These are phyloP conservation scores for Fusarium sp. DNA, from an alignment of 2,329 filamentous ascomycete species.

Conservation along the genomic window DNA sequence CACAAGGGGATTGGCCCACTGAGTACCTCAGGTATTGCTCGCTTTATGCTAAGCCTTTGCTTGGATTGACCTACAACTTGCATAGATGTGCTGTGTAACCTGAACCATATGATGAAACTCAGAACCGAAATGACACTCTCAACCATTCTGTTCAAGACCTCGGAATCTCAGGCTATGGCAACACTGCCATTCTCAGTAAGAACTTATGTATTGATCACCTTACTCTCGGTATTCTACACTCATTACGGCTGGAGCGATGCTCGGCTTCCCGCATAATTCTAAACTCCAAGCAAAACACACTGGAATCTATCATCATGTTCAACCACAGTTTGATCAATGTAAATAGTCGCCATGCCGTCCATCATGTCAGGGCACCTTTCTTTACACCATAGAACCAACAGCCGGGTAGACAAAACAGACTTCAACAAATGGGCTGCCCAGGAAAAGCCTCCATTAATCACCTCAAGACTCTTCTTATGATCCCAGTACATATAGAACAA, in stretches of 20 bases:
- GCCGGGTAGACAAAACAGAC: background rate
- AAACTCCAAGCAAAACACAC: conserved; percentile 2
- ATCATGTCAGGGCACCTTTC: background rate
- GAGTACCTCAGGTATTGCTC: conserved; percentile 4
- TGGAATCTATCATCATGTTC: background rate
- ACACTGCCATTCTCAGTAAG: background rate
- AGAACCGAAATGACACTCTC: conserved; percentile 12
- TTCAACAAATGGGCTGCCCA: background rate
- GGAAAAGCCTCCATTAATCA: background rate
- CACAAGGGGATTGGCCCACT: conserved; percentile 24
- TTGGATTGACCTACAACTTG: background rate
- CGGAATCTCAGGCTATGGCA: background rate
- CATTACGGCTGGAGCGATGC: conserved; percentile 3
- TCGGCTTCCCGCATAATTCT: conserved; percentile 23
- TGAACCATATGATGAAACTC: conserved; percentile 4
- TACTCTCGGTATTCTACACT: conserved; percentile 3
- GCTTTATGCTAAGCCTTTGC: background rate
- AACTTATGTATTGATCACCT: background rate
- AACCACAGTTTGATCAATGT: background rate
- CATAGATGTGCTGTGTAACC: conserved; percentile 5
- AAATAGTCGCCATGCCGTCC: background rate
- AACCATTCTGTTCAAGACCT: background rate
- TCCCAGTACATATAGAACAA: background rate
- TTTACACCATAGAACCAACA: background rate
- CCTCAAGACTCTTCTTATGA: background rate